These are phyloP conservation scores for Leccinum ponderosum DNA, from an alignment of 1,284 basidiomycete species.

Conservation along the genomic window DNA sequence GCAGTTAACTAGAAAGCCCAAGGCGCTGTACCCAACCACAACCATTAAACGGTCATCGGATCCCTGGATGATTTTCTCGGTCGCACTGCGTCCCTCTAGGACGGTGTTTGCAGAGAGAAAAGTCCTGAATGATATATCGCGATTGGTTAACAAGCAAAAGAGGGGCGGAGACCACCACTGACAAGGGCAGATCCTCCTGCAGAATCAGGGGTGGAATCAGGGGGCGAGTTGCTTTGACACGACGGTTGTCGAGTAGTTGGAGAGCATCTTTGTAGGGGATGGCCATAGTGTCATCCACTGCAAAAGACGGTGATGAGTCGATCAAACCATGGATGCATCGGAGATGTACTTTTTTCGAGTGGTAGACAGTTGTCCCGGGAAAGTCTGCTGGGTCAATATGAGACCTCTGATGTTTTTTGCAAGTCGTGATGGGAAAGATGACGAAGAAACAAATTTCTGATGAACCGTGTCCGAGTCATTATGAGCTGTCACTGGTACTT, in stretches of 20 bases:
- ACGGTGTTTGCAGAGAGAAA: slow-evolving; percentile 79
- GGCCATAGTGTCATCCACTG: slow-evolving; percentile 49
- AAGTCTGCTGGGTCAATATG: slow-evolving; percentile 11
- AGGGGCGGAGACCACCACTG: slow-evolving; percentile 25
- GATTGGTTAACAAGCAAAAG: slow-evolving; percentile 4
- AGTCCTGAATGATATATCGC: slow-evolving; percentile 43
- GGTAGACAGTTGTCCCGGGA: neutral
- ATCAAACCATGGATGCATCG: neutral
- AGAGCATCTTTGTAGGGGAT: slow-evolving; percentile 79
- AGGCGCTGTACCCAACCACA: slow-evolving; percentile 63
- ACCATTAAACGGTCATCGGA: slow-evolving; percentile 89
- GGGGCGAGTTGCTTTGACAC: slow-evolving; percentile 84
- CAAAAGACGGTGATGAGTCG: slow-evolving; percentile 9
- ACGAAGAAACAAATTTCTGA: neutral
- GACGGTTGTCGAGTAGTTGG: slow-evolving; percentile 79
- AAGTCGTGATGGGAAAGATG: neutral
- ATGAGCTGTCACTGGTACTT: neutral
- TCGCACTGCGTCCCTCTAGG: slow-evolving; percentile 77
- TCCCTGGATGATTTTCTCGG: slow-evolving; percentile 80
- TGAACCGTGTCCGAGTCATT: slow-evolving; percentile 2
- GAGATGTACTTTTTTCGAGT: slow-evolving; percentile 19
- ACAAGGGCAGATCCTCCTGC: slow-evolving; percentile 85
- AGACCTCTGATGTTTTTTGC: neutral
- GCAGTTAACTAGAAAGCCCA: neutral
- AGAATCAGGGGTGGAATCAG: slow-evolving; percentile 92